Conservation (phyloP, 148 eudicot species). For the Cornus controversa region DNA sequence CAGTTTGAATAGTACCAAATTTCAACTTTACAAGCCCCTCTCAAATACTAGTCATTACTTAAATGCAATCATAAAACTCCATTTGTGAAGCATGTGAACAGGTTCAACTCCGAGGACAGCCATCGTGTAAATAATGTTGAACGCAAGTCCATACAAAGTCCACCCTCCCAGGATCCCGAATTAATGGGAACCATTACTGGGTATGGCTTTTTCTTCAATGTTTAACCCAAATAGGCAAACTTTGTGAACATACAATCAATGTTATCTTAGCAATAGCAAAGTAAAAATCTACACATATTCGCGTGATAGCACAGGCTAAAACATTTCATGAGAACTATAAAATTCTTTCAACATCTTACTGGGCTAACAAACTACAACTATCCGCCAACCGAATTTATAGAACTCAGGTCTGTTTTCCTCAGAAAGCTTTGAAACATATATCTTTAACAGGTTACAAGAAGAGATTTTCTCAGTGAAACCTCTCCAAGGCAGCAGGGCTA, state of each 20-base stretch:
- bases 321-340: background rate
- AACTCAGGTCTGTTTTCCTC: background rate
- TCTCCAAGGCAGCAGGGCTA: slow-evolving; percentile 53
- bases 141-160: too few species aligned
- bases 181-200: too few species aligned
- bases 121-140: too few species aligned
- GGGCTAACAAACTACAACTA: background rate
- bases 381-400: background rate
- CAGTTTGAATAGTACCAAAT: too few species aligned
- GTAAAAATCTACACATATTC: background rate
- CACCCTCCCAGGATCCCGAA: too few species aligned
- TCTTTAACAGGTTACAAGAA: background rate
- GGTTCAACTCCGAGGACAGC: too few species aligned
- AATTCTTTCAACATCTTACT: background rate
- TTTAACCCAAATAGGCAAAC: background rate
- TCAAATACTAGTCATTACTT: too few species aligned
- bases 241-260: slow-evolving; percentile 8
- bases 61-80: too few species aligned
- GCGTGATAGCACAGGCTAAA: background rate
- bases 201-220: too few species aligned
- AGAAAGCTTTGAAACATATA: too few species aligned
- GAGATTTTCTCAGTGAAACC: slow-evolving; percentile 20
- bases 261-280: background rate
- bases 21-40: too few species aligned
- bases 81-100: too few species aligned